A percentile compares a stretch with the other conserved stretches of the same genome.
Evolutionary conservation across 1,139 yeast genomes (phyloP).

Genomic region (Citeromyces hawaiiensis): DNA sequence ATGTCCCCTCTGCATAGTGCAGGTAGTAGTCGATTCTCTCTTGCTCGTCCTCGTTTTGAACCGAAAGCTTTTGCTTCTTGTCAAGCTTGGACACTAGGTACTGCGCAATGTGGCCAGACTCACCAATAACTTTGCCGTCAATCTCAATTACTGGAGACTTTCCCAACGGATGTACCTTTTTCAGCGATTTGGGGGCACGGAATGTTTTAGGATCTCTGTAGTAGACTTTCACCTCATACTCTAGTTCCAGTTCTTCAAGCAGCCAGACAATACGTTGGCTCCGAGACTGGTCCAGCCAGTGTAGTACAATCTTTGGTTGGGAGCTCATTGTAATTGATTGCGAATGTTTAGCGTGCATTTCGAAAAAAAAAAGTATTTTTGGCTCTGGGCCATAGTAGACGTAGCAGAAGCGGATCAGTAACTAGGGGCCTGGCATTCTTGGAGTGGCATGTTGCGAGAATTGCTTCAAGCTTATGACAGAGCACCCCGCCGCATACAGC

Average conservation of each 20-base stretch:
- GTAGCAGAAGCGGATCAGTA: no score
- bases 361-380: no score
- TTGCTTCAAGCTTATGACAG: no score
- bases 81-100: slow-evolving; percentile 30
- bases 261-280: slow-evolving; percentile 42
- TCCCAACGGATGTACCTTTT: slow-evolving; percentile 34
- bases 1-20: slow-evolving; percentile 44
- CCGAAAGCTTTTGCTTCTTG: slow-evolving; percentile 20
- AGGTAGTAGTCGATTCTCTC: slow-evolving; percentile 33
- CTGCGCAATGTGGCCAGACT: slow-evolving; percentile 33
- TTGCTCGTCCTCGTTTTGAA: slow-evolving; percentile 20
- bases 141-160: slow-evolving; percentile 35
- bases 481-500: no score
- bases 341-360: no score
- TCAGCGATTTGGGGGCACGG: slow-evolving; percentile 26
- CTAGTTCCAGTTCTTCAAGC: slow-evolving; percentile 34
- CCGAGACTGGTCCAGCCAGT: slow-evolving; percentile 38
- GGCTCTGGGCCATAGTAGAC: no score
- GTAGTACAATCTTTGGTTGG: slow-evolving; percentile 3
- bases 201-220: slow-evolving; percentile 28
- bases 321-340: not conserved
- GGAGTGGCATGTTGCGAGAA: no score
- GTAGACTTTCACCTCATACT: slow-evolving; percentile 36
- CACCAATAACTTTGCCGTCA: slow-evolving; percentile 28
- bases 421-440: no score